Base-by-base conservation (phyloP, 345 rosid species). In the Arabis hirsuta region DNA sequence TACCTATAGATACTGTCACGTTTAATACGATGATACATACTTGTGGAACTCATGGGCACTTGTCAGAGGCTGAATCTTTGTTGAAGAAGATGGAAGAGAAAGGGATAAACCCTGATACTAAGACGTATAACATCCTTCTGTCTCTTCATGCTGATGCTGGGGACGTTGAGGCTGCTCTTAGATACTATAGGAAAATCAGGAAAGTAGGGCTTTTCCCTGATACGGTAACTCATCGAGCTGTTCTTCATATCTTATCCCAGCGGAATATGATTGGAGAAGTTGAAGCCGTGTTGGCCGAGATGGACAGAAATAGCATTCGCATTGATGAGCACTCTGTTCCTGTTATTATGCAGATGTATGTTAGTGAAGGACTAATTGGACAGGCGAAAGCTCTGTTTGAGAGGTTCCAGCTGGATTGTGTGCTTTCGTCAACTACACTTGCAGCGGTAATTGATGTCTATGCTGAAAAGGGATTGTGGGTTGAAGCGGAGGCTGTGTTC, bases 1-100 rank as follows among this genome's bases (percentile, higher is more conserved):
- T 90, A 46, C 69, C 84, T 34, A 80, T 87, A 74, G 97, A 93
- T 60, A 81, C 91, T 3, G 75, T 88, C 32, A 93, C 97, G 14
- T 90, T 93, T 78, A 93, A 93, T 53, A 90, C 98, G 7, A 90
- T 93, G 96, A 93, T 90, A 50, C 82, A 81, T 79, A 88, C 86
- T 8, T 88, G 96, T 79, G 98, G 97, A 73, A 87, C 83, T 73
- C 89, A 84, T 54, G 96, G 97, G 44, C 76, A 69, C 32, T 64
- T 90, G 71, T 80, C 75, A 7, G 98, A 93, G 70, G 97, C 97
- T n/a, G 97, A 93, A 66, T 47, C 89, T 11, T 80, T 90, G 82
- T 81, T 88, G 63, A 70, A 55, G 44, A 86, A 83, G 86, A 93
- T 93, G 98, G 93, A 88, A 69, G 85, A 79, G 70, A 86, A 81